These are phyloP conservation scores for Starmerella apis DNA, from an alignment of 805 yeast species.

Conservation along the genomic window DNA sequence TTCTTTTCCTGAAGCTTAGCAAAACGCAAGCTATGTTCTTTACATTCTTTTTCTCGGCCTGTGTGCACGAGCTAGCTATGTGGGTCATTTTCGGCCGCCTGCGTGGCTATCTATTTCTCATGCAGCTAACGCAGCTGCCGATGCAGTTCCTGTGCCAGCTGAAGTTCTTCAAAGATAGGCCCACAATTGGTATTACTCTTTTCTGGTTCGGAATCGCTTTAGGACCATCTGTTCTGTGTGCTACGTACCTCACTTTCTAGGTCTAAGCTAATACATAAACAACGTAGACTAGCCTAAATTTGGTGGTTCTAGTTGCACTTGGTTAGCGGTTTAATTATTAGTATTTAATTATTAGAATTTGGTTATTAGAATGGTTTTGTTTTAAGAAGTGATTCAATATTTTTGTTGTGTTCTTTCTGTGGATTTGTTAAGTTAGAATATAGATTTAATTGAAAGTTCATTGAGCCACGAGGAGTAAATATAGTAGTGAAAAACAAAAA, in stretches of 20 bases:
- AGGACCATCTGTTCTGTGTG: constrained; percentile 83
- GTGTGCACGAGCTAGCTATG: constrained; percentile 90
- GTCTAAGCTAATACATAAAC: no score
- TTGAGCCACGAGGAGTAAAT: no score
- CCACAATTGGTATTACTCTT: constrained; percentile 61
- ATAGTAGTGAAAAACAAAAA: no score
- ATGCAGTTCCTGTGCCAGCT: constrained; percentile 55
- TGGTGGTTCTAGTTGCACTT: no score
- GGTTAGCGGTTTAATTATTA: no score
- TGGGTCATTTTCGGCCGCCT: constrained; percentile 67
- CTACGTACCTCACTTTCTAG: constrained; percentile 67
- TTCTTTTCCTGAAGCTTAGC: constrained; percentile 59
- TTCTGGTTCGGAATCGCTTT: constrained; percentile 88
- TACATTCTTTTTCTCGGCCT: constrained; percentile 51
- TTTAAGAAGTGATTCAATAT: no score
- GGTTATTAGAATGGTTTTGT: no score
- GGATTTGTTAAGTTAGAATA: no score
- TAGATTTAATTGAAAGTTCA: no score
- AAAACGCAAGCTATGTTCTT: constrained; percentile 60
- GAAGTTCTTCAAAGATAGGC: constrained; percentile 44
- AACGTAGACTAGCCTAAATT: no score
- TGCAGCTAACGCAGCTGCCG: constrained; percentile 87
- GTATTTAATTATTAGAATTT: no score
- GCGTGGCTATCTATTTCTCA: constrained; percentile 65
- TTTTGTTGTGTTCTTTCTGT: no score